phyloP scores from a whole-genome alignment of 805 yeast genomes.

The Candida vartiovaarae region DNA sequence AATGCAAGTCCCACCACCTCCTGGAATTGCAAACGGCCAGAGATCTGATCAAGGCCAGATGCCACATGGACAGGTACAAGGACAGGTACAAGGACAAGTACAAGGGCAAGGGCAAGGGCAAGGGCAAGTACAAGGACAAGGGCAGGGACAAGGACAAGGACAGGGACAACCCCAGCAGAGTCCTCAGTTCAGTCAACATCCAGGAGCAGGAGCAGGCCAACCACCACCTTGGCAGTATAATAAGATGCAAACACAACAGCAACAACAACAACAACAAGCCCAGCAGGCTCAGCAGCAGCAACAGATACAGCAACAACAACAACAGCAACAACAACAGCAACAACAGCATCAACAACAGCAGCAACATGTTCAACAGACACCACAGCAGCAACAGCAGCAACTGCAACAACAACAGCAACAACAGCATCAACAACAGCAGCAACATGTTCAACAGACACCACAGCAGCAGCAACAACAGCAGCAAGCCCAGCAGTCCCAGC shows the following conservation, averaged over 20 bases:
- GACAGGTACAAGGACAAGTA: background rate
- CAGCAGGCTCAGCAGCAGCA: slow-evolving; percentile 9
- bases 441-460: too few relatives aligned
- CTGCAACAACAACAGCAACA: slow-evolving; percentile 13
- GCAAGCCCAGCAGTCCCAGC: slow-evolving; percentile 10
- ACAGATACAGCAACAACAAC: slow-evolving; percentile 5
- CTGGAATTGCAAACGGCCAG: too few relatives aligned
- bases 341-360: slow-evolving; percentile 4
- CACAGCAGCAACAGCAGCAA: slow-evolving; percentile 5
- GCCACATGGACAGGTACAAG: background rate
- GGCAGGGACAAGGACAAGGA: background rate
- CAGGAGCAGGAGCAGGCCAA: background rate
- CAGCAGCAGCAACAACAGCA: slow-evolving; percentile 7
- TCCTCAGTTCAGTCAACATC: slow-evolving; percentile 9
- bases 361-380: too few relatives aligned
- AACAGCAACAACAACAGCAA: slow-evolving; percentile 6
- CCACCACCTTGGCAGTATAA: slow-evolving; percentile 6
- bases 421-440: slow-evolving; percentile 2
- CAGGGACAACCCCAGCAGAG: slow-evolving; percentile 2
- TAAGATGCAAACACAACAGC: slow-evolving; percentile 16
- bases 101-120: background rate
- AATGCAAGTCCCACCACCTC: too few relatives aligned
- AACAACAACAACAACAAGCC: slow-evolving; percentile 10
- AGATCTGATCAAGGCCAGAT: background rate
- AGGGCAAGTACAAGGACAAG: background rate